Percentiles rank a stretch among this genome's conserved stretches.
Conservation (phyloP, 2,329 filamentous ascomycete genomes). For the Rutstroemia sp. region DNA sequence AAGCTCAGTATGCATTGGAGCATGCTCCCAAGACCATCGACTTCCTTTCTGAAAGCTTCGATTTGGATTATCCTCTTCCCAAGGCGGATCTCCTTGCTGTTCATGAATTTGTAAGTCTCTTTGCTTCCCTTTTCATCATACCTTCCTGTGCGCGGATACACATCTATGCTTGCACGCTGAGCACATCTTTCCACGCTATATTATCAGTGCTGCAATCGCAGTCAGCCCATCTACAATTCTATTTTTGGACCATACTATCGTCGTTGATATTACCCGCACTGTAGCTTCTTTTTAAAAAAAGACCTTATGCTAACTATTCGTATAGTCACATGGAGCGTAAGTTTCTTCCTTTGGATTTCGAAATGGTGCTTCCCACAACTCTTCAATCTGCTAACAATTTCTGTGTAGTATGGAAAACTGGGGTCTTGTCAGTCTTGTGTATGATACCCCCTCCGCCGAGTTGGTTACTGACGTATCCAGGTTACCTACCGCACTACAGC, state of each 20-base stretch:
- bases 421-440: constrained; percentile 83
- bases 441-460: not conserved
- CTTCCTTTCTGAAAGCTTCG: constrained; percentile 92
- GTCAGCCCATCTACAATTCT: too few relatives aligned
- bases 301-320: constrained; percentile 32
- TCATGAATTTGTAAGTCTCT: constrained; percentile 69
- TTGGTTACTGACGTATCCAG: not conserved
- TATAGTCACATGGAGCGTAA: constrained; percentile 64
- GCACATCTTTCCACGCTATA: not conserved
- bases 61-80: constrained; percentile 85
- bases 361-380: not conserved
- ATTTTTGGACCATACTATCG: too few relatives aligned
- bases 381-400: not conserved
- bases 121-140: not conserved
- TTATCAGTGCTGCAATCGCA: not conserved
- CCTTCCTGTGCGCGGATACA: not conserved
- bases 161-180: not conserved
- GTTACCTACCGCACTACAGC: constrained; percentile 95
- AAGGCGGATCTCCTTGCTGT: constrained; percentile 88
- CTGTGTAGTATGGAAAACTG: constrained; percentile 52
- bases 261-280: too few relatives aligned
- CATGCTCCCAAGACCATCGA: constrained; percentile 92
- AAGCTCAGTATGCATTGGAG: constrained; percentile 81
- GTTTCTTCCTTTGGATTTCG: not conserved
- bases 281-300: not conserved